Evolutionary conservation across 805 yeast species (phyloP), one percentile per base, ranked within the genome.

Genomic region (Teunomyces cretensis): DNA sequence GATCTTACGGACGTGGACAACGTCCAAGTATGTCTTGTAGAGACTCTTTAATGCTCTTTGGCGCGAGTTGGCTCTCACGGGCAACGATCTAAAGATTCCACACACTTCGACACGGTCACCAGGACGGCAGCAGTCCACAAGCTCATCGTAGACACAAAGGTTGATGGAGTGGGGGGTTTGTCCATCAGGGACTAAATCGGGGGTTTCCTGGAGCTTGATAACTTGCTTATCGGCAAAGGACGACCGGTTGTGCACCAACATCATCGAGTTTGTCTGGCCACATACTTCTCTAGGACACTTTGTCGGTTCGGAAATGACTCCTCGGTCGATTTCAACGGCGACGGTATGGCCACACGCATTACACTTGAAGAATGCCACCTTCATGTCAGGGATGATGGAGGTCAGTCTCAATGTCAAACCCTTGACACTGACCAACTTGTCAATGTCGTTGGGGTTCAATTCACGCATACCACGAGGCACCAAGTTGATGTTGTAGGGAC

Each of bases 81-180:
- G 97, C 12, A 88, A 80, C 0, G 96, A 88, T 63, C 97, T 79
- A 71, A 90, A 94, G 32, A 95, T 85, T 49, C 99, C 99, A 46
- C 97, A 90, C 14, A 91, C 95, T 64, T 92, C 96, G 39, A 94
- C 79, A 47, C 97, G 80, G 65, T 94, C 99, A 75, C 99, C 99
- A 7, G 99, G 97, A 56, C 96, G 80, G 58, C 96, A 86, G 43
- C 87, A 77, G 64, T 94, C 99, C 1, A 94, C 99, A 49, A 94
- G 75, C 63, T 94, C 98, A 65, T 94, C 99, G 61, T 92, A 94
- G 1, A 88, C 96, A 71, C 97, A 89, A 24, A 94, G 71, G 6
- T 96, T 88, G 39, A 94, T 88, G 11, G 97, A 85, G 65, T 94
- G 99, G 1, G 99, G 99, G 2, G 99, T 94, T 67, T 94, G 99